Evolutionary conservation across 108 stramenopile species (phyloP).

Genomic region (Fragilariopsis cylindrus): DNA sequence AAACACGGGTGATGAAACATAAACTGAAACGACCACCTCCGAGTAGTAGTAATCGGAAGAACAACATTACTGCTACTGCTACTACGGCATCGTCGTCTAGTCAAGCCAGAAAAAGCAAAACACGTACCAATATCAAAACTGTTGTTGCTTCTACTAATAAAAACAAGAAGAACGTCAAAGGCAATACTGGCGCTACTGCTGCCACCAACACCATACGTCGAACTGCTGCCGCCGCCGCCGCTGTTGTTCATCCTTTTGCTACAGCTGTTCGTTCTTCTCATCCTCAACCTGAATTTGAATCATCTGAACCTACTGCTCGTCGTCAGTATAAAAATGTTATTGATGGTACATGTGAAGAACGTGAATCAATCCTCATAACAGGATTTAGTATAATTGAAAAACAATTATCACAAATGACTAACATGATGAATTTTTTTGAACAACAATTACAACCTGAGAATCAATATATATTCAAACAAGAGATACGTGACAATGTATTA

Average conservation of each 20-base stretch:
- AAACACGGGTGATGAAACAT: no score
- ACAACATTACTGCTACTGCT: no score
- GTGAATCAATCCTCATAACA: neutral
- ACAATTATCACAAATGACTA: neutral
- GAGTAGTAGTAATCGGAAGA: no score
- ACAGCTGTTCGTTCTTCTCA: neutral
- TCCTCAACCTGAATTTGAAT: neutral
- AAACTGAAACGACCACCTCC: no score
- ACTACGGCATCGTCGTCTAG: no score
- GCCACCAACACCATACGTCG: neutral
- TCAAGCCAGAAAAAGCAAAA: no score
- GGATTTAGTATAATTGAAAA: neutral
- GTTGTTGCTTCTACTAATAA: no score
- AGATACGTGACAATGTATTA: no score
- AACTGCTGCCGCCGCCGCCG: neutral
- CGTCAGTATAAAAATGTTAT: neutral
- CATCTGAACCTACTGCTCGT: neutral
- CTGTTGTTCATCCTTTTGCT: neutral
- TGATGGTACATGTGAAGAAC: constrained; percentile 2
- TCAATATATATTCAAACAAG: neutral
- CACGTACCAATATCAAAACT: no score
- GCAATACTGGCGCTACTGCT: neutral
- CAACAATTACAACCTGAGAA: neutral
- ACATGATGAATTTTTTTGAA: neutral
- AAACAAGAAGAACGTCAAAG: no score